These are phyloP conservation scores for Tulasnella calospora DNA, from an alignment of 768 basidiomycete species.

Conservation along the genomic window DNA sequence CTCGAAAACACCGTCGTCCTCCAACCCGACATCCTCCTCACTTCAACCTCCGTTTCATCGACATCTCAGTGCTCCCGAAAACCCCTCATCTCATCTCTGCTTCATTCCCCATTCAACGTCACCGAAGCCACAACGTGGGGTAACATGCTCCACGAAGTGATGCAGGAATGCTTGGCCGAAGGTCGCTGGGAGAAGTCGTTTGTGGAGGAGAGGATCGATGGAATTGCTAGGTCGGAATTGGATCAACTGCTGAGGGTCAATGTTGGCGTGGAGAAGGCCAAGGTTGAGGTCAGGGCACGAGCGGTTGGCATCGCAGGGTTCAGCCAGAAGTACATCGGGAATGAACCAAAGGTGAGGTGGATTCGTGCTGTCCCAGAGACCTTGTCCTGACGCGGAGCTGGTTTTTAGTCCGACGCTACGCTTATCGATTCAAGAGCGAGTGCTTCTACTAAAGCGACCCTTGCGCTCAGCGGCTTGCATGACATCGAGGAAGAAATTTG, in stretches of 20 bases:
- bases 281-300: conserved; percentile 54
- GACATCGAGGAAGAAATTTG: conserved; percentile 97
- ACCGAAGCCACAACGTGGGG: conserved; percentile 62
- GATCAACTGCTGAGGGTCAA: conserved; percentile 59
- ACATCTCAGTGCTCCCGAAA: conserved; percentile 79
- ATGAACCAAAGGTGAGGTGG: conserved; percentile 54
- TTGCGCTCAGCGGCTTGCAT: conserved; percentile 70
- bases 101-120: conserved; percentile 46
- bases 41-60: conserved; percentile 82
- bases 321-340: conserved; percentile 58
- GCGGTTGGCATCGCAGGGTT: conserved; percentile 64
- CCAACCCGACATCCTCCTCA: conserved; percentile 88
- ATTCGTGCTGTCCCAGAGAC: not conserved
- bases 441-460: conserved; percentile 44
- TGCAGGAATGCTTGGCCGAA: conserved; percentile 69
- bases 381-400: not conserved
- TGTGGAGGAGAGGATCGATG: conserved; percentile 56
- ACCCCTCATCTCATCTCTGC: conserved; percentile 67
- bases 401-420: conserved; percentile 52
- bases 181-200: conserved; percentile 59
- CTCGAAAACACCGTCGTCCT: conserved; percentile 69
- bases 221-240: conserved; percentile 51
- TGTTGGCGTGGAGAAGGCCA: conserved; percentile 56
- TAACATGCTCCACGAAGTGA: conserved; percentile 85
- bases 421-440: conserved; percentile 63